Percentiles rank a stretch among this genome's conserved stretches.
These are phyloP conservation scores for Termitomyces sp. DNA, from an alignment of 768 basidiomycete genomes.

Conservation along the genomic window DNA sequence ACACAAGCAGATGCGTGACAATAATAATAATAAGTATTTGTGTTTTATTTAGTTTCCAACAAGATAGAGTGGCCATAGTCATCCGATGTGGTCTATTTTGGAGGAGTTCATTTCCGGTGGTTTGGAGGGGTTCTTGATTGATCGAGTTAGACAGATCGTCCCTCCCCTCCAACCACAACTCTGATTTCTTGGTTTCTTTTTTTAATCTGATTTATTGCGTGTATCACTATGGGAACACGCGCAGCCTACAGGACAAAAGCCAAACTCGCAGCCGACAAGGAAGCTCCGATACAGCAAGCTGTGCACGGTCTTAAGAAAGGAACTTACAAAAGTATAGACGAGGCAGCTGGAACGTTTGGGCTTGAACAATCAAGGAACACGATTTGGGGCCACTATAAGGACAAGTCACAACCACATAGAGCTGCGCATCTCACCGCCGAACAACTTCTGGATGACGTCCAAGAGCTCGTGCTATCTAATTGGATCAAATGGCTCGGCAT, in stretches of 20 bases:
- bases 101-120: too few species aligned
- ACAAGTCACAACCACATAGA: neutral
- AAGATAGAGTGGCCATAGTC: too few species aligned
- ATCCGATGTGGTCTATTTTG: too few species aligned
- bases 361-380: neutral
- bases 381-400: neutral
- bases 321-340: neutral
- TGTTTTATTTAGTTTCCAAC: too few species aligned
- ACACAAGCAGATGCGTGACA: too few species aligned
- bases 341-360: neutral
- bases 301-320: neutral
- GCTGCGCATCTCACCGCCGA: neutral
- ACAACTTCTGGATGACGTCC: neutral
- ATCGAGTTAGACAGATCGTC: too few species aligned
- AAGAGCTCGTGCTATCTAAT: neutral
- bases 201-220: neutral
- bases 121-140: too few species aligned
- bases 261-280: neutral
- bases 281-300: too few species aligned
- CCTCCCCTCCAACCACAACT: too few species aligned
- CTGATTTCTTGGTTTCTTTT: neutral
- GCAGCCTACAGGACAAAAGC: neutral
- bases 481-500: too few species aligned
- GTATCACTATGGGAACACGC: neutral
- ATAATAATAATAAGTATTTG: too few species aligned